These are phyloP conservation scores for Suillus variegatus DNA, from an alignment of 768 basidiomycete genomes.

Conservation along the genomic window DNA sequence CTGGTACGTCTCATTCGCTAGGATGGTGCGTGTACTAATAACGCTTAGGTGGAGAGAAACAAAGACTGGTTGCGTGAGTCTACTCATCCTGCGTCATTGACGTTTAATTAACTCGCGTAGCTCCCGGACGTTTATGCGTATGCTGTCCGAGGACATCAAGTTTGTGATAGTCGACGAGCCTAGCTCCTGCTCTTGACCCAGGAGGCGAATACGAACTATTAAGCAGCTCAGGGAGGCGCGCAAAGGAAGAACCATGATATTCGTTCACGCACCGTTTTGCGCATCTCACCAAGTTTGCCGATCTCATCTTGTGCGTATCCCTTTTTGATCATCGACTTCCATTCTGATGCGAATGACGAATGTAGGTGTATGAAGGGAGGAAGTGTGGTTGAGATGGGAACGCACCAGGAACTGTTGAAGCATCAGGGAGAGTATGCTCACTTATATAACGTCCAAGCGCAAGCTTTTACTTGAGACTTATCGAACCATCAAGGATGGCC, in stretches of 20 bases:
- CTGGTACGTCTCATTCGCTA: constrained; percentile 18
- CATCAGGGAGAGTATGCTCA: constrained; percentile 34
- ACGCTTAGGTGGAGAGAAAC: constrained; percentile 30
- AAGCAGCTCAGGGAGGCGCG: constrained; percentile 26
- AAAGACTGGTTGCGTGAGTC: constrained; percentile 30
- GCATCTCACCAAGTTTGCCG: constrained; percentile 38
- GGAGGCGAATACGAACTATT: constrained; percentile 36
- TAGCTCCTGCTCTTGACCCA: constrained; percentile 39
- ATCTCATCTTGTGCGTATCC: constrained; percentile 36
- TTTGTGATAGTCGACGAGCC: constrained; percentile 40
- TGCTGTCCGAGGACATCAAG: constrained; percentile 31
- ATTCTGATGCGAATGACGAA: not conserved
- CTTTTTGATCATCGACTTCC: not conserved
- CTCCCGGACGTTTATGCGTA: constrained; percentile 43
- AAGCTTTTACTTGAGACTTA: constrained; percentile 24
- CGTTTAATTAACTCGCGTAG: constrained; percentile 11
- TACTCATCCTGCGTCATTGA: not conserved
- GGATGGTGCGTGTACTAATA: not conserved
- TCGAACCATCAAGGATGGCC: not conserved
- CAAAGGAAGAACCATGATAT: constrained; percentile 39
- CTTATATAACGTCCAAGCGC: constrained; percentile 35
- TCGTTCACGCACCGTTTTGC: constrained; percentile 44
- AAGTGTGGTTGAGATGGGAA: constrained; percentile 32
- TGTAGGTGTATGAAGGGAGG: constrained; percentile 37
- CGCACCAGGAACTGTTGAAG: constrained; percentile 31